phyloP scores from a whole-genome alignment of 139 green algal species.

The Zygnema circumcarinatum region DNA sequence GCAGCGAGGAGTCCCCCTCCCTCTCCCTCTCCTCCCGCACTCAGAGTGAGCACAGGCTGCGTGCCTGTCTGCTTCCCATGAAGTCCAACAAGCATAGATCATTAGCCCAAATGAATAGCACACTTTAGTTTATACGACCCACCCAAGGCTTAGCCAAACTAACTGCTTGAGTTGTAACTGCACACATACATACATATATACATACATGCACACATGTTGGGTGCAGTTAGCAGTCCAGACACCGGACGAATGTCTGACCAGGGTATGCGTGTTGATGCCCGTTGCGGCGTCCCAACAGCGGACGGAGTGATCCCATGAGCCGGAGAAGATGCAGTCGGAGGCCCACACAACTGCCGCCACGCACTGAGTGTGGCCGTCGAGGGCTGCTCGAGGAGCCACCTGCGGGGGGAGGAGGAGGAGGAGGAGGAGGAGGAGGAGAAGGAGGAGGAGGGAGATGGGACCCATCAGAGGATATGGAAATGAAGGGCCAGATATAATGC shows the following conservation, averaged over 20 bases:
- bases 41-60: slow-evolving; percentile 16
- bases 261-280: slow-evolving; percentile 26
- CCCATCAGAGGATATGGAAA: background rate
- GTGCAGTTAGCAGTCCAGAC: too few relatives aligned
- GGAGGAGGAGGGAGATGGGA: too few relatives aligned
- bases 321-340: slow-evolving; percentile 51
- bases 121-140: background rate
- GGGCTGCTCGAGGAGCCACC: background rate
- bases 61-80: slow-evolving; percentile 26
- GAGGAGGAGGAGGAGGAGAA: background rate
- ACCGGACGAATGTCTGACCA: too few relatives aligned
- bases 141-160: background rate
- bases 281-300: slow-evolving; percentile 45
- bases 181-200: too few relatives aligned
- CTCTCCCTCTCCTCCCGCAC: slow-evolving; percentile 32
- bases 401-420: background rate
- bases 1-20: slow-evolving; percentile 17
- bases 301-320: slow-evolving; percentile 61
- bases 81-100: background rate
- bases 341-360: slow-evolving; percentile 58
- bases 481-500: too few relatives aligned
- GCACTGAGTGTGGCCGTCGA: slow-evolving; percentile 59
- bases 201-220: too few relatives aligned
- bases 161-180: too few relatives aligned
- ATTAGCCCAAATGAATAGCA: background rate